phyloP scores from a whole-genome alignment of 305 asterid species.

The Fraxinus dipetala region DNA sequence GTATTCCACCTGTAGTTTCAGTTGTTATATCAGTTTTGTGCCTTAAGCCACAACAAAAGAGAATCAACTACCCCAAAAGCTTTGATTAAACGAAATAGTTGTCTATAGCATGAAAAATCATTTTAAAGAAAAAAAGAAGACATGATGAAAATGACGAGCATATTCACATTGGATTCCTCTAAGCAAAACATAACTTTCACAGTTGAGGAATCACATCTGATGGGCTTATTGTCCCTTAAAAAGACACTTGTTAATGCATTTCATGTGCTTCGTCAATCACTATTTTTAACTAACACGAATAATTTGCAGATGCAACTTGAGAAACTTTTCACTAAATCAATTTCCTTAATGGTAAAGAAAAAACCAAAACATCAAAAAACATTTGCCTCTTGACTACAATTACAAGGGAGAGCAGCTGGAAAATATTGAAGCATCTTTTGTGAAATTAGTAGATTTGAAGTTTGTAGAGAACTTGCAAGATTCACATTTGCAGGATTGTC shows the following conservation, averaged over 20 bases:
- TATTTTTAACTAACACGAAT: too few species aligned
- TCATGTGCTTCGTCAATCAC: neutral
- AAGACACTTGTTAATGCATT: neutral
- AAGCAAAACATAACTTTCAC: neutral
- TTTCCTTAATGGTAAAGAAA: neutral
- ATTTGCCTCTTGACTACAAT: neutral
- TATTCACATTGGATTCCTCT: neutral
- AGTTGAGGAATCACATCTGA: neutral
- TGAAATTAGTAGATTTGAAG: neutral
- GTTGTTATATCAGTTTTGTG: neutral
- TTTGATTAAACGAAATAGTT: neutral
- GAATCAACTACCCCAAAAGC: neutral
- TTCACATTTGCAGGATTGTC: constrained; percentile 71
- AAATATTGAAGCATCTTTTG: neutral
- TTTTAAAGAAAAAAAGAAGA: neutral
- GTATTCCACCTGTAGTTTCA: constrained; percentile 64
- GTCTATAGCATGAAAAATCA: neutral
- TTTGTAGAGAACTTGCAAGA: constrained; percentile 45
- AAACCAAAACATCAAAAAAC: too few species aligned
- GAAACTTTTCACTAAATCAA: neutral
- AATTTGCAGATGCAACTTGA: neutral
- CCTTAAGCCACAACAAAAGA: neutral
- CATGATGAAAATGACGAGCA: neutral
- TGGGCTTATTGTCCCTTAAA: neutral
- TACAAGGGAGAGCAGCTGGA: neutral